phyloP scores from a whole-genome alignment of 345 rosid species.

The Moricandia moricandioides region DNA sequence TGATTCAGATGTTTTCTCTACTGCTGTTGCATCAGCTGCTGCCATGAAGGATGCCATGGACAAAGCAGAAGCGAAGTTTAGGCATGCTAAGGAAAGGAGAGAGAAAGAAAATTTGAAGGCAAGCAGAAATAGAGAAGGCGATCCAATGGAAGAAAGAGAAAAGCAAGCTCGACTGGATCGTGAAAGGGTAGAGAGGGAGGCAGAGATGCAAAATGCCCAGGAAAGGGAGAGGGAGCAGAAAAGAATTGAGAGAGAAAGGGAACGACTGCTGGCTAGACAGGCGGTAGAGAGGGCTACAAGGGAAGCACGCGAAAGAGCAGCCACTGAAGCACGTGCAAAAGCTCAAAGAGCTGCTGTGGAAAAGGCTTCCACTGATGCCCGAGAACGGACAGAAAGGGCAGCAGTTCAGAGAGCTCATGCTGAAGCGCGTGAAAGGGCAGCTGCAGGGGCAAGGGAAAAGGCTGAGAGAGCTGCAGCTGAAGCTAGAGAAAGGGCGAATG shows the following conservation, averaged over 20 bases:
- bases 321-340: slow-evolving; percentile 70
- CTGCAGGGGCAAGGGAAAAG: slow-evolving; percentile 75
- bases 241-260: slow-evolving; percentile 70
- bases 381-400: slow-evolving; percentile 85
- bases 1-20: slow-evolving; percentile 54
- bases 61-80: slow-evolving; percentile 92
- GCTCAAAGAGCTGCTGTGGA: slow-evolving; percentile 89
- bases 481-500: slow-evolving; percentile 68
- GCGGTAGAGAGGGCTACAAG: slow-evolving; percentile 98
- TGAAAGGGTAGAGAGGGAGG: slow-evolving; percentile 59
- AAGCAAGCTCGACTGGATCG: slow-evolving; percentile 52
- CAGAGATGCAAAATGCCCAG: slow-evolving; percentile 51
- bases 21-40: slow-evolving; percentile 91
- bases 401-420: slow-evolving; percentile 94
- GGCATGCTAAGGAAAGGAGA: slow-evolving; percentile 76
- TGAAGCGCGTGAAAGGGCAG: slow-evolving; percentile 98
- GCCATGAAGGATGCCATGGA: slow-evolving; percentile 99
- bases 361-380: slow-evolving; percentile 73
- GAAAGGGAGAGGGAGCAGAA: slow-evolving; percentile 48
- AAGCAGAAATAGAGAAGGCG: slow-evolving; percentile 63
- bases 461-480: slow-evolving; percentile 90
- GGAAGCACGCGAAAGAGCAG: slow-evolving; percentile 97
- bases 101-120: slow-evolving; percentile 73
- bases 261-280: slow-evolving; percentile 66
- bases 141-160: slow-evolving; percentile 54